Percentiles rank a stretch among this genome's conserved stretches.
Evolutionary conservation across 2,329 filamentous ascomycete species (phyloP).

Genomic region (Xylariaceae sp.): DNA sequence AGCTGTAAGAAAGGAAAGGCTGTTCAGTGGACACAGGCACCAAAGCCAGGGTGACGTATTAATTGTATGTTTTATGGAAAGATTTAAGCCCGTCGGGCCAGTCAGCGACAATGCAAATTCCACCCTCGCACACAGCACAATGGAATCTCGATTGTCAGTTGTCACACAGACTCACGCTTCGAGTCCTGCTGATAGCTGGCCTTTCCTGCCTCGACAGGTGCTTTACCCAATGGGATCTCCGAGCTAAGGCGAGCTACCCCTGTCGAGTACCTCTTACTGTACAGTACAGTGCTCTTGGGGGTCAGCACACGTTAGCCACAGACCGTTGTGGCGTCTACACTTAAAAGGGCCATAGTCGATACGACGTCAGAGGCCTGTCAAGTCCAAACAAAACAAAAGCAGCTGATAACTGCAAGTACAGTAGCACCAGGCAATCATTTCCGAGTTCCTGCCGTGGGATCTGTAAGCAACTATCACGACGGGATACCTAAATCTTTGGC

Average conservation of each 20-base stretch:
- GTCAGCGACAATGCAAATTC: no score
- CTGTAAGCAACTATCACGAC: neutral
- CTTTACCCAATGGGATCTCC: slow-evolving; percentile 18
- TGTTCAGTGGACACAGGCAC: slow-evolving; percentile 10
- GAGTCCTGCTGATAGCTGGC: slow-evolving; percentile 25
- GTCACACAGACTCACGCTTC: no score
- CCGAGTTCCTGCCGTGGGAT: slow-evolving; percentile 4
- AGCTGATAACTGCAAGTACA: no score
- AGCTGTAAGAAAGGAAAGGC: slow-evolving; percentile 7
- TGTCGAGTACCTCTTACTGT: slow-evolving; percentile 12
- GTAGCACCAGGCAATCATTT: no score
- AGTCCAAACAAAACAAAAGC: neutral
- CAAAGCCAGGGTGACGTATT: slow-evolving; percentile 6
- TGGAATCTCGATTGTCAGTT: neutral
- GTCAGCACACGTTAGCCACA: slow-evolving; percentile 12
- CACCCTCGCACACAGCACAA: slow-evolving; percentile 6
- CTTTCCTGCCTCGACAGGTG: slow-evolving; percentile 25
- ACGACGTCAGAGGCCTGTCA: neutral
- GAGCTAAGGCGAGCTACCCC: slow-evolving; percentile 23
- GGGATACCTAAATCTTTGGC: neutral
- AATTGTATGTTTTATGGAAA: neutral
- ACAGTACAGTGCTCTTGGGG: neutral
- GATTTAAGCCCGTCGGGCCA: slow-evolving; percentile 15
- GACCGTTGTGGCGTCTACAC: neutral
- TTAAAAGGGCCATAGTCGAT: no score